Evolutionary conservation across 768 basidiomycete genomes (phyloP).

Genomic region (Russula dissimulans): DNA sequence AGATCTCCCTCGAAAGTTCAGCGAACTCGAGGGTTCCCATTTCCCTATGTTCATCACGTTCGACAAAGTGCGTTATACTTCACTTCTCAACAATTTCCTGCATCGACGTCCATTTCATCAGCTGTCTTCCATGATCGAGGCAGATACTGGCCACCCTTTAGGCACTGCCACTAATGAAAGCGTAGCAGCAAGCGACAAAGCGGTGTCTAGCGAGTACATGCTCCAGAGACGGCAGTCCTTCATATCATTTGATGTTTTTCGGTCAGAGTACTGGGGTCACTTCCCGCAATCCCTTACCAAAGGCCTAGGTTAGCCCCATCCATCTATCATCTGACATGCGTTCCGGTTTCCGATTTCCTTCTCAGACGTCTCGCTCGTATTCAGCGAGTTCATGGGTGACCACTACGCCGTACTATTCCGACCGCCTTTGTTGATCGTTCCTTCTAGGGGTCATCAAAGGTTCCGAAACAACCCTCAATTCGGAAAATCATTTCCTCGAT

Average conservation of each 20-base stretch:
- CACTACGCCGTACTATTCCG: too few species aligned
- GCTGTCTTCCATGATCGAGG: conserved; percentile 44
- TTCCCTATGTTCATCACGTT: conserved; percentile 68
- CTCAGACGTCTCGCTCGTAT: conserved; percentile 53
- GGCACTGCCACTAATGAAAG: neutral
- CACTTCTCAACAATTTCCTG: neutral
- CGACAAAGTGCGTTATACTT: conserved; percentile 37
- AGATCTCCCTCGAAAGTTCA: conserved; percentile 44
- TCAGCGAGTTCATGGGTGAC: conserved; percentile 55
- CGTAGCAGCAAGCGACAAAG: neutral
- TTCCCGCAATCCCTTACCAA: conserved; percentile 46
- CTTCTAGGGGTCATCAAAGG: conserved; percentile 52
- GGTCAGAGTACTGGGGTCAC: conserved; percentile 49
- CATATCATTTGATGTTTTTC: conserved; percentile 38
- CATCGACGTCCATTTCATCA: conserved; percentile 18
- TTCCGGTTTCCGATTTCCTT: neutral
- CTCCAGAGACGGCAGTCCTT: conserved; percentile 22
- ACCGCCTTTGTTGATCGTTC: neutral
- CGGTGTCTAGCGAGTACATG: conserved; percentile 13
- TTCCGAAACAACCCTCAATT: conserved; percentile 41
- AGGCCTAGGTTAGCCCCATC: conserved; percentile 40
- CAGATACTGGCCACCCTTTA: conserved; percentile 28
- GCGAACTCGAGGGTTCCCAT: conserved; percentile 47
- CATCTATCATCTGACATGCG: neutral
- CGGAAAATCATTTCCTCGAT: conserved; percentile 8